These are phyloP conservation scores for Cryoendolithus antarcticus DNA, from an alignment of 2,329 filamentous ascomycete genomes.

Conservation along the genomic window DNA sequence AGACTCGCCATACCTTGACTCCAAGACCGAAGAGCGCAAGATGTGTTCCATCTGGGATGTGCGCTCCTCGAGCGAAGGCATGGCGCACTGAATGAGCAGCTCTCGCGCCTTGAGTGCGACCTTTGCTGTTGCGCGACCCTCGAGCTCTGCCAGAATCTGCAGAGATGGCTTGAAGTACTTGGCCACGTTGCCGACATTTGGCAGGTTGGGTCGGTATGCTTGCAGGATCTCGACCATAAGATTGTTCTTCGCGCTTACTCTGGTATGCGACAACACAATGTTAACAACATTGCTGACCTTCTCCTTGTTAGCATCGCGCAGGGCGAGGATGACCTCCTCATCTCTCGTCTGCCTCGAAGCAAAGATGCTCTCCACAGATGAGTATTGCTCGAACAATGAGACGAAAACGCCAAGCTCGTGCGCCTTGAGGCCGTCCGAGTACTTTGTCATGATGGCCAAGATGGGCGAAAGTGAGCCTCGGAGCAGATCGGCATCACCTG, in stretches of 20 bases:
- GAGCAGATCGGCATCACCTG: constrained; percentile 60
- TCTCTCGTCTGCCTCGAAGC: constrained; percentile 73
- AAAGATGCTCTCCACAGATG: constrained; percentile 74
- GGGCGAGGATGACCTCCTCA: constrained; percentile 83
- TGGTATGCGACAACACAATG: constrained; percentile 84
- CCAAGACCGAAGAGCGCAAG: constrained; percentile 82
- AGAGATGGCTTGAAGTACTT: constrained; percentile 77
- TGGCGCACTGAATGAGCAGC: constrained; percentile 90
- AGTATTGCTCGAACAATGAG: constrained; percentile 68
- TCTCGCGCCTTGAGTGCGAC: constrained; percentile 95
- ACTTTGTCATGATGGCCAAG: constrained; percentile 63
- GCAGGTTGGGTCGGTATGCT: constrained; percentile 89
- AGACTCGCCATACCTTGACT: constrained; percentile 94
- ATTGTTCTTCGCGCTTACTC: constrained; percentile 86
- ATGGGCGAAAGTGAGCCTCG: constrained; percentile 64
- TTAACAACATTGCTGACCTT: constrained; percentile 75
- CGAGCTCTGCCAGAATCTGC: constrained; percentile 78
- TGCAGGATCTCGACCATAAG: constrained; percentile 83
- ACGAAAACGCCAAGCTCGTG: constrained; percentile 80
- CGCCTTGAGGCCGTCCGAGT: constrained; percentile 76
- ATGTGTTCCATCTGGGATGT: constrained; percentile 98
- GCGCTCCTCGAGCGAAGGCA: constrained; percentile 91
- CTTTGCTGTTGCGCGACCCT: constrained; percentile 78
- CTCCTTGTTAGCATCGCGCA: constrained; percentile 94
- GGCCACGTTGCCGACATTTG: constrained; percentile 72